These are phyloP conservation scores for Toxoplasma gondii DNA, from an alignment of 169 alveolate species.

Conservation along the genomic window DNA sequence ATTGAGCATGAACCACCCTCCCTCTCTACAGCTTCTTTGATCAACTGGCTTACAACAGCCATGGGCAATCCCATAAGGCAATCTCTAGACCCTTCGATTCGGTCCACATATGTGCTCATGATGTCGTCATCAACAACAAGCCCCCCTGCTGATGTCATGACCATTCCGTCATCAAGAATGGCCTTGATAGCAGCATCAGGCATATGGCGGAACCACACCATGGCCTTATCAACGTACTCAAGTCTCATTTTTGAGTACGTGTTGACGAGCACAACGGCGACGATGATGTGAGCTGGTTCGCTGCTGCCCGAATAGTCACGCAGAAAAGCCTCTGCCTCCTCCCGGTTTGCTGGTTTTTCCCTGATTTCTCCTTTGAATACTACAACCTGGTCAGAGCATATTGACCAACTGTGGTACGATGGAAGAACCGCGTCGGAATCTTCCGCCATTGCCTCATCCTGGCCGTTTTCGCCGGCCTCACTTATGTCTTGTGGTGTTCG, in stretches of 20 bases:
- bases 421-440: conserved; percentile 26
- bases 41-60: not conserved
- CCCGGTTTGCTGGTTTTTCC: conserved; percentile 49
- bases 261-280: conserved; percentile 38
- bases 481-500: not conserved
- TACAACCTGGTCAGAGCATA: conserved; percentile 51
- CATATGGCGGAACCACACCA: conserved; percentile 43
- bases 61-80: conserved; percentile 42
- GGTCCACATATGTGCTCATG: conserved; percentile 17
- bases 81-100: not conserved
- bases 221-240: conserved; percentile 15
- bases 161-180: conserved; percentile 30
- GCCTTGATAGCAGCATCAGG: conserved; percentile 22
- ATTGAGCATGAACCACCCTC: not conserved
- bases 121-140: conserved; percentile 38
- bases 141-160: conserved; percentile 48
- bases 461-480: not conserved
- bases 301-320: conserved; percentile 42
- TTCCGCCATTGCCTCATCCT: not conserved
- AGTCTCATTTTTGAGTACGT: conserved; percentile 27
- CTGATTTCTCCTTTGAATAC: conserved; percentile 4
- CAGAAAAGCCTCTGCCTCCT: conserved; percentile 35
- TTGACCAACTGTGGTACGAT: not conserved
- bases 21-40: not conserved
- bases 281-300: conserved; percentile 16